phyloP scores from a whole-genome alignment of 768 basidiomycete species.

The Rhodosporidiobolus odoratus region DNA sequence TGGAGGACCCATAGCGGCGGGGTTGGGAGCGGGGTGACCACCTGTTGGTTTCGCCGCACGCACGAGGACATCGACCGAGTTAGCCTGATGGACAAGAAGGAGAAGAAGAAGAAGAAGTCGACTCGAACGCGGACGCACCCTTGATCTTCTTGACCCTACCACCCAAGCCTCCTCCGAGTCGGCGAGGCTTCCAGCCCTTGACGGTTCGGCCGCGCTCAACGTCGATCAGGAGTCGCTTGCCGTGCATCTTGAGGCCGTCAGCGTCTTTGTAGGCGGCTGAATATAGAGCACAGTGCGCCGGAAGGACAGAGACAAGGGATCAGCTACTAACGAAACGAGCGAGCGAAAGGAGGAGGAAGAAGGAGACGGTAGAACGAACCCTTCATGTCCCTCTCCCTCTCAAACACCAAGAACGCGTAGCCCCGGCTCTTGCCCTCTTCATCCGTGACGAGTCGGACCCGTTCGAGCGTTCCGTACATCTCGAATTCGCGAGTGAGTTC shows the following conservation, averaged over 20 bases:
- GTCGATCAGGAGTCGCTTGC: slow-evolving; percentile 92
- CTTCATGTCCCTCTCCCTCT: slow-evolving; percentile 99
- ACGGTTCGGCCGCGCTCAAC: slow-evolving; percentile 98
- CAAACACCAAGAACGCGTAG: slow-evolving; percentile 96
- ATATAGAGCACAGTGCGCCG: neutral
- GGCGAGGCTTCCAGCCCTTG: slow-evolving; percentile 94
- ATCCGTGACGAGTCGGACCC: slow-evolving; percentile 86
- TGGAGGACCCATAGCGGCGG: slow-evolving; percentile 44
- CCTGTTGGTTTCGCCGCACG: neutral
- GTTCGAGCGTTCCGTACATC: slow-evolving; percentile 87
- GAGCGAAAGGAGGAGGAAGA: neutral
- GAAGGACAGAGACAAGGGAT: neutral
- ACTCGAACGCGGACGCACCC: slow-evolving; percentile 9
- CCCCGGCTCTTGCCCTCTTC: slow-evolving; percentile 66
- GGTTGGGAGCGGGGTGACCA: slow-evolving; percentile 46
- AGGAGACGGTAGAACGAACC: slow-evolving; percentile 52
- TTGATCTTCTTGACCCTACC: slow-evolving; percentile 68
- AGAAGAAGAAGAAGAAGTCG: neutral
- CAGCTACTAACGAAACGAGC: slow-evolving; percentile 47
- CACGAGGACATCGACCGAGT: neutral
- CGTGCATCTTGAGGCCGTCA: slow-evolving; percentile 90
- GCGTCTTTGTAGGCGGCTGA: slow-evolving; percentile 90
- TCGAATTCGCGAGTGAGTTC: slow-evolving; percentile 95
- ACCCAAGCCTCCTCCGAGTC: slow-evolving; percentile 97
- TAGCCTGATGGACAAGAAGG: neutral